A percentile compares a stretch with the other conserved stretches of the same genome.
Evolutionary conservation across 176 grass and related monocot species (phyloP).

Genomic region (Zea mays): Zm-B73-REFERENCE-NAM-5.0 NC_050099.1:102108001-102108500

Average conservation of each 20-base stretch:
- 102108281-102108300: neutral
- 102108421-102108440: constrained; percentile 49
- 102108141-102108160: neutral
- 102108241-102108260: neutral
- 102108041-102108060: neutral
- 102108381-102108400: constrained; percentile 49
- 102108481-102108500: neutral
- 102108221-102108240: neutral
- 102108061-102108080: neutral
- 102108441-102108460: constrained; percentile 62
- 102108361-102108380: constrained; percentile 52
- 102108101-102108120: neutral
- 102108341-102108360: neutral
- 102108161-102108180: neutral
- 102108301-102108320: neutral
- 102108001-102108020: constrained; percentile 4
- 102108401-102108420: constrained; percentile 64
- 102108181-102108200: neutral
- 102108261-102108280: neutral
- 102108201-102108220: neutral
- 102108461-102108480: neutral
- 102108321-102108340: neutral
- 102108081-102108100: neutral
- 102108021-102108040: neutral
- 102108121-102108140: neutral